Base-by-base conservation (phyloP, 768 basidiomycete genomes). In the Naganishia antarctica region DNA sequence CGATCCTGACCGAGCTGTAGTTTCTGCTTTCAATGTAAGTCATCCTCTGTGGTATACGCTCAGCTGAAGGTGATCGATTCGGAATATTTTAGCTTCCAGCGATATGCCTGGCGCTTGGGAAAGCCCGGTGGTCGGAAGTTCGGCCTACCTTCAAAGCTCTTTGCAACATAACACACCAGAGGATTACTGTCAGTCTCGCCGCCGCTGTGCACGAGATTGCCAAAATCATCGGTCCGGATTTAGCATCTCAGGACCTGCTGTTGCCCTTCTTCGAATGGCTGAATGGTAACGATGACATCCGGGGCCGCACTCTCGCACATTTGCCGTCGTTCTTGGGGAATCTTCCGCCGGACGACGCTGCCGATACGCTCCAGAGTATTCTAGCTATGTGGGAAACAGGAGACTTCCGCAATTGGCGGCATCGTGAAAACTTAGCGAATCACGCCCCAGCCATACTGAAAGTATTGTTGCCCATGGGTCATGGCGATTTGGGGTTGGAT, bases 81-180 rank as follows among this genome's bases (percentile, higher is more conserved):
- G n/a, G n/a, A n/a, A n/a, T 89, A 5, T 91, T 90, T 79, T 91
- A 96, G 78, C 88, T 89, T 72, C 94, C 94, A 25, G 93, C 91
- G 6, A 89, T 97, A 8, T 84, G 86, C 3, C 81, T 91, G 5
- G 88, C 91, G 0, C 80, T 96, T 28, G 94, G 94, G 4, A 79
- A 79, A 13, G 77, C 78, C 0, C 83, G 89, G 47, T 98, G 94
- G 94, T 69, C 70, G 61, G 32, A 87, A 63, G 78, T 98, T 25
- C 83, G 87, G 21, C 81, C 82, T 3, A 78, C 84, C 46, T 93
- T 93, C 78, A 76, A 83, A 21, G 78, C 82, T 9, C 81, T 98
- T 18, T 82, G 87, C 28, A 77, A 81, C n/a, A 83, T 85, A 71
- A 80, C 79, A 18, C 81, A 82, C 8, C 74, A 80, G 43, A 86